Base-by-base conservation (phyloP, 1,139 yeast species). In the Candida buenavistaensis region DNA sequence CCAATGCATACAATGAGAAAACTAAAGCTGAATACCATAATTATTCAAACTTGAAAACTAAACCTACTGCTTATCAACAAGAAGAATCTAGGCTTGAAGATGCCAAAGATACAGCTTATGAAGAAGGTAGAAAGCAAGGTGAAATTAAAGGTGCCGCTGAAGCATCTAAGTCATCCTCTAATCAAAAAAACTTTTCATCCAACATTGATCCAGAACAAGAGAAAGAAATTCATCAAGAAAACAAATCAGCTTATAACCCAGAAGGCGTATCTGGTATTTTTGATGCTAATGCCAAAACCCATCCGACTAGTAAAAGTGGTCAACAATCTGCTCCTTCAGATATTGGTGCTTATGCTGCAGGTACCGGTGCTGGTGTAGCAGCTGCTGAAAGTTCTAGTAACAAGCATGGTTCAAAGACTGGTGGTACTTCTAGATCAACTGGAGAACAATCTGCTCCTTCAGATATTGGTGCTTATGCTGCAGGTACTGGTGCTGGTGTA, bases 201-300 rank as follows among this genome's bases (percentile, higher is more conserved):
- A 31, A 28, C 5, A 28, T 26, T 11, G 36, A 26, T 24, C 35
- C 39, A 15, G 21, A 36, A 7, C 62, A 61, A 36, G 62, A 63
- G 10, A 37, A 40, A 9, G 48, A 51, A 21, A 58, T 53, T 30
- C 67, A 62, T 38, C 28, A 40, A 16, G 44, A 51, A 35, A 63
- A 63, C 47, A 63, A 55, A 45, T 62, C 68, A 5, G 52, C 60
- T 11, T 62, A 41, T 46, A 62, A 62, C 35, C 29, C 44, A 5
- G 52, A 43, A 5, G 68, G 66, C 7, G 41, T 56, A n/a, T 26
- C 40, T n/a, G 35, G 46, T 20, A 49, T 52, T 24, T 37, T 40
- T 11, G 39, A 36, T 7, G 47, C 43, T 11, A 41, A 38, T n/a
- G 19, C 29, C n/a, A n/a, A n/a, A n/a, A n/a, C n/a, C n/a, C n/a